Percentiles rank a stretch among this genome's conserved stretches.
phyloP scores from a whole-genome alignment of 108 stramenopile species.

The Mediolabrus comicus region DNA sequence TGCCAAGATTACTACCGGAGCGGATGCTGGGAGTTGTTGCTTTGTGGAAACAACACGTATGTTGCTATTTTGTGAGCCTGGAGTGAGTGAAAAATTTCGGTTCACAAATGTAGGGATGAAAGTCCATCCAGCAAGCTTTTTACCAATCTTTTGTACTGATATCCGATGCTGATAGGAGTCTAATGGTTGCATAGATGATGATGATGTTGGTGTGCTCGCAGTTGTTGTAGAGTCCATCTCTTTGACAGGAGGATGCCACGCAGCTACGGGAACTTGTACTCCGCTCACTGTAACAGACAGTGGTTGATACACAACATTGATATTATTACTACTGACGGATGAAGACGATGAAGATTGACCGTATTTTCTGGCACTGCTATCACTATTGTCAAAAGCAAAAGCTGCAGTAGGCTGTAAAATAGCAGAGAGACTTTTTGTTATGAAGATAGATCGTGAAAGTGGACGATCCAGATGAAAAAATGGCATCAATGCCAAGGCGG shows the following conservation, averaged over 20 bases:
- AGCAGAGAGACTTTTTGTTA: no score
- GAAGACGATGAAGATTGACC: background rate
- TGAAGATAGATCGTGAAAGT: no score
- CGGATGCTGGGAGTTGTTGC: conserved; percentile 25
- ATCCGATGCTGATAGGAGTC: conserved; percentile 62
- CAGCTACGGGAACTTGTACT: conserved; percentile 53
- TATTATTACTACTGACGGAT: background rate
- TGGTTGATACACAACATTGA: background rate
- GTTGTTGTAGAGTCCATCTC: background rate
- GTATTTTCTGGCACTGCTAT: background rate
- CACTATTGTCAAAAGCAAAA: background rate
- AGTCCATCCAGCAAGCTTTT: conserved; percentile 64
- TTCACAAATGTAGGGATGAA: conserved; percentile 68
- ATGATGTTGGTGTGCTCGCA: background rate
- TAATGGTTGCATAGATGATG: background rate
- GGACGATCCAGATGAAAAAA: no score
- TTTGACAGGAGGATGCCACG: conserved; percentile 48
- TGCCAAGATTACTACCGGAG: conserved; percentile 67
- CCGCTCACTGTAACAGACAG: conserved; percentile 7
- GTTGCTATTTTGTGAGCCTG: background rate
- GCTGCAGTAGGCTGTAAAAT: background rate
- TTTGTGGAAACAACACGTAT: conserved; percentile 3
- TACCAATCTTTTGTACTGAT: conserved; percentile 67
- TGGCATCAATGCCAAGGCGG: no score
- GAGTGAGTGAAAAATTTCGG: conserved; percentile 47